Conservation (phyloP, 306 rosid genomes). For the Vigna mungo region DNA sequence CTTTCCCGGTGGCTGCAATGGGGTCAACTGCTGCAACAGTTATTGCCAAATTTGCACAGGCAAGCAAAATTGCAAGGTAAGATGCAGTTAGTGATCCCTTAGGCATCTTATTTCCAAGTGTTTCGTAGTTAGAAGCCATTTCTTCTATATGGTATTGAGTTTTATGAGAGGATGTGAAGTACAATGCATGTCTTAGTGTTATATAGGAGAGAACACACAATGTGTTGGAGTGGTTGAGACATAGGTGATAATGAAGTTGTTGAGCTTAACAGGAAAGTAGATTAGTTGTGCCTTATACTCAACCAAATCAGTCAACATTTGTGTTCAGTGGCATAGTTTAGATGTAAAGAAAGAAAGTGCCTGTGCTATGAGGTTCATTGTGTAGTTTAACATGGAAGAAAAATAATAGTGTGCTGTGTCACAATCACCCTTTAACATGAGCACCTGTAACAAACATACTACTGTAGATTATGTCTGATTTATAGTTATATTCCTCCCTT, state of each 20-base stretch:
- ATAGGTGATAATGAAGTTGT: slow-evolving; percentile 58
- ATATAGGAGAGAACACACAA: slow-evolving; percentile 34
- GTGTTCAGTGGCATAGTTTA: neutral
- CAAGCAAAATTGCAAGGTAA: slow-evolving; percentile 46
- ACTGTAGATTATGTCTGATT: neutral
- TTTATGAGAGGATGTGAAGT: slow-evolving; percentile 28
- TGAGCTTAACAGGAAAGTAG: slow-evolving; percentile 28
- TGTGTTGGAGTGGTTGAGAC: slow-evolving; percentile 57
- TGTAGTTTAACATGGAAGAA: too few relatives aligned
- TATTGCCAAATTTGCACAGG: slow-evolving; percentile 44
- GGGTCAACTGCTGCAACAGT: slow-evolving; percentile 56
- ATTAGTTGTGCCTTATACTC: slow-evolving; percentile 30
- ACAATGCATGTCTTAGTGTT: slow-evolving; percentile 32
- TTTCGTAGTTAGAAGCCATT: slow-evolving; percentile 3
- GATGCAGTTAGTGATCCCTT: slow-evolving; percentile 37
- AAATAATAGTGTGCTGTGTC: too few relatives aligned
- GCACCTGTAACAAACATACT: too few relatives aligned
- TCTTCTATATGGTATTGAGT: slow-evolving; percentile 12
- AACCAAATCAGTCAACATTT: neutral
- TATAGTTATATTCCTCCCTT: slow-evolving; percentile 1
- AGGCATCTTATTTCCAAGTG: slow-evolving; percentile 47
- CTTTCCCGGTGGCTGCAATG: slow-evolving; percentile 56
- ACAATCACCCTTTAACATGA: slow-evolving; percentile 67
- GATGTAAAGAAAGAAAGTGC: neutral
- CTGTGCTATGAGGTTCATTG: neutral